These are phyloP conservation scores for Clavispora asparagi DNA, from an alignment of 805 yeast species.

Conservation along the genomic window DNA sequence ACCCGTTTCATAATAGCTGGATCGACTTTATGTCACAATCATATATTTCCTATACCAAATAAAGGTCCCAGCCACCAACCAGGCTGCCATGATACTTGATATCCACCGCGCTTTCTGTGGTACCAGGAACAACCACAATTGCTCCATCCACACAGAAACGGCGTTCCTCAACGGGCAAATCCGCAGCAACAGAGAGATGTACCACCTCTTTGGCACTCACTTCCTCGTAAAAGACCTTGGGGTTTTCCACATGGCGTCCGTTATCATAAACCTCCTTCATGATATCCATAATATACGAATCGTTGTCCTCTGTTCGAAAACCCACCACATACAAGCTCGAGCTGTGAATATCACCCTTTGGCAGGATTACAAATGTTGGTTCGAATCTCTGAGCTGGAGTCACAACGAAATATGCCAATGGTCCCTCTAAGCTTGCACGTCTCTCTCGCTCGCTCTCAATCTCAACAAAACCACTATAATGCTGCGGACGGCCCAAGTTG, in stretches of 20 bases:
- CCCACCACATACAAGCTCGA: conserved; percentile 42
- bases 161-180: conserved; percentile 20
- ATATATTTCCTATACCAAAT: background rate
- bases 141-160: conserved; percentile 69
- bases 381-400: conserved; percentile 57
- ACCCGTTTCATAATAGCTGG: too few relatives aligned
- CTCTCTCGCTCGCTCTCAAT: background rate
- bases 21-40: too few relatives aligned
- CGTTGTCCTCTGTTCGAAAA: conserved; percentile 29
- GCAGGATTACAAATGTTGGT: conserved; percentile 58
- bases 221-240: conserved; percentile 42
- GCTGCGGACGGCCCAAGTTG: conserved; percentile 47
- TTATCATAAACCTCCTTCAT: conserved; percentile 52
- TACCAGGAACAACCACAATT: conserved; percentile 31
- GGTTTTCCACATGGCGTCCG: conserved; percentile 50
- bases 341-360: conserved; percentile 44
- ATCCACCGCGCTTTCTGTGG: background rate
- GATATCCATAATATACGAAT: conserved; percentile 43
- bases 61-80: conserved; percentile 6
- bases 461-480: conserved; percentile 40
- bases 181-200: conserved; percentile 10
- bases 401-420: conserved; percentile 56
- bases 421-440: conserved; percentile 17
- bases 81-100: conserved; percentile 6
- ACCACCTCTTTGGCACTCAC: conserved; percentile 23